A percentile compares a stretch with the other conserved stretches of the same genome.
Evolutionary conservation across 768 basidiomycete genomes (phyloP).

Genomic region (Calocera viscosa): DNA sequence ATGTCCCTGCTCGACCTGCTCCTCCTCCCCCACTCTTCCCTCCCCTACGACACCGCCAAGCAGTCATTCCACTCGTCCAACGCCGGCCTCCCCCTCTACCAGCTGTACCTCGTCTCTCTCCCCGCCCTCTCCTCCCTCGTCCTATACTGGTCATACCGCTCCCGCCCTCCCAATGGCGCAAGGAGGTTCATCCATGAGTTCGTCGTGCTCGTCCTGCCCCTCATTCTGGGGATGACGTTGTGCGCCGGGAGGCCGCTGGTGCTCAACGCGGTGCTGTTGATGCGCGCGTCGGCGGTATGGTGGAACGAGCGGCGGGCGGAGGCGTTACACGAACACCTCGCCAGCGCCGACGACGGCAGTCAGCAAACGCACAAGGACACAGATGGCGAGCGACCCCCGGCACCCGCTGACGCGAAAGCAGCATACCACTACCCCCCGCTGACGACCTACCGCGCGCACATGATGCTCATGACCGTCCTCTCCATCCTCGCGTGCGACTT

Average conservation of each 20-base stretch:
- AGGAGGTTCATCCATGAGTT: conserved; percentile 41
- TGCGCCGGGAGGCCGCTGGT: conserved; percentile 46
- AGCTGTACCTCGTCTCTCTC: not conserved
- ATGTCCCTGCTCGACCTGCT: not conserved
- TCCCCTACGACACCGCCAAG: not conserved
- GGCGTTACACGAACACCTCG: conserved; percentile 32
- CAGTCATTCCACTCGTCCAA: not conserved
- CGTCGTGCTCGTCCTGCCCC: conserved; percentile 54
- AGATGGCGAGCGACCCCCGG: conserved; percentile 19
- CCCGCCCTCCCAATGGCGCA: not conserved
- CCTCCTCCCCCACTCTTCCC: not conserved
- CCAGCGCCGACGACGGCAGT: no score
- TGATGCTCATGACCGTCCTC: conserved; percentile 86
- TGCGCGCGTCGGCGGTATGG: conserved; percentile 37
- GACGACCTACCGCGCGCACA: conserved; percentile 80
- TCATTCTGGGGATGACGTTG: conserved; percentile 71
- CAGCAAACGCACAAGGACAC: no score
- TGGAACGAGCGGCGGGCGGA: conserved; percentile 32
- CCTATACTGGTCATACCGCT: not conserved
- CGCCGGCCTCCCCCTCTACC: not conserved
- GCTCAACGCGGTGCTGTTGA: conserved; percentile 40
- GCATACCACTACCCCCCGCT: conserved; percentile 52
- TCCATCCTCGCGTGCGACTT: conserved; percentile 96
- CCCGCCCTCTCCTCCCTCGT: not conserved
- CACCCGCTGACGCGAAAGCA: conserved; percentile 15